Evolutionary conservation across 2,329 filamentous ascomycete species (phyloP).

Genomic region (Capronia coronata): DNA sequence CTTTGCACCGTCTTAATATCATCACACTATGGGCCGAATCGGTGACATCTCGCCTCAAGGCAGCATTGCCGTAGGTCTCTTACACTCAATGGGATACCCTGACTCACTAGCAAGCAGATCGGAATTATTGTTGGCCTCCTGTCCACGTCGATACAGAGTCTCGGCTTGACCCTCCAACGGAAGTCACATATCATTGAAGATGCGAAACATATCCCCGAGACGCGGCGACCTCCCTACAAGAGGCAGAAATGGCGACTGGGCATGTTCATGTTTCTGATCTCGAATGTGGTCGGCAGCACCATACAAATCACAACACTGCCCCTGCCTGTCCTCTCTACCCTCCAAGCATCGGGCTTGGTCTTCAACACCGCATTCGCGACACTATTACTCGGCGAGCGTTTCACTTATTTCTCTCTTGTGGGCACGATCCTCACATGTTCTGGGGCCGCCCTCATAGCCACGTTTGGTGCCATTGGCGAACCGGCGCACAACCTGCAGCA

Average conservation of each 20-base stretch:
- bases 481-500: constrained; percentile 83
- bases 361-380: constrained; percentile 99
- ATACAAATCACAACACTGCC: constrained; percentile 97
- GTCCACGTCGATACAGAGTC: constrained; percentile 88
- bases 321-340: constrained; percentile 84
- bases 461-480: constrained; percentile 89
- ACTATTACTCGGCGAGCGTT: constrained; percentile 83
- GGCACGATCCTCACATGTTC: constrained; percentile 81
- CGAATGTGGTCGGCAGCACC: constrained; percentile 88
- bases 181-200: constrained; percentile 98
- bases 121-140: constrained; percentile 88
- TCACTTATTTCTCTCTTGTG: constrained; percentile 85
- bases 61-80: constrained; percentile 62
- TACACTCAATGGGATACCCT: background rate
- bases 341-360: constrained; percentile 92
- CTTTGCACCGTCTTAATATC: constrained; percentile 2
- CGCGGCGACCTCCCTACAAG: constrained; percentile 78
- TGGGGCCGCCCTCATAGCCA: constrained; percentile 85
- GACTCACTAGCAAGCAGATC: constrained; percentile 51
- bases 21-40: constrained; percentile 54
- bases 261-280: constrained; percentile 94
- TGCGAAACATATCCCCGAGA: constrained; percentile 73
- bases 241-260: constrained; percentile 89
- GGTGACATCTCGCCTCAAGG: constrained; percentile 70
- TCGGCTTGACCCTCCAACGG: constrained; percentile 90